Conservation (phyloP, 306 rosid species). For the Rosa multiflora region DNA sequence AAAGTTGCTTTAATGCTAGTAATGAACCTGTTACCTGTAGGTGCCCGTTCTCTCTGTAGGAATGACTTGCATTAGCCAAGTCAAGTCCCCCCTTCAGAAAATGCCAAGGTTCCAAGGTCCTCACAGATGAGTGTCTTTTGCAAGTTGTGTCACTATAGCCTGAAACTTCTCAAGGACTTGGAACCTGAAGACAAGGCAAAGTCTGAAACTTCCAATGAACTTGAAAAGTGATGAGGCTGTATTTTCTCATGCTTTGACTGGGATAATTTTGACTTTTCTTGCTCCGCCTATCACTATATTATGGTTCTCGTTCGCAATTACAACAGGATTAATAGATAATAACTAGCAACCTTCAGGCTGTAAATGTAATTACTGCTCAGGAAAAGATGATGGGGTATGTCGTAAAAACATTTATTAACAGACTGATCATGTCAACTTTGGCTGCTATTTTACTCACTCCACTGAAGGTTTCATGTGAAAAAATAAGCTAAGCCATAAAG, state of each 20-base stretch:
- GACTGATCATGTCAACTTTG: too few relatives aligned
- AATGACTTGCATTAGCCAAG: neutral
- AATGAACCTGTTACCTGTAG: neutral
- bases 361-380: neutral
- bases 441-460: too few relatives aligned
- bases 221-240: neutral
- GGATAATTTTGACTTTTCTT: neutral
- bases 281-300: neutral
- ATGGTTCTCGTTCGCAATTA: neutral
- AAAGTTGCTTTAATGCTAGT: neutral
- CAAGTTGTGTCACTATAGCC: neutral
- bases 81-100: neutral
- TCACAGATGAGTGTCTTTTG: neutral
- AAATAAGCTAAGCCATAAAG: neutral
- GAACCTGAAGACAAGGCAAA: neutral
- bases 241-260: neutral
- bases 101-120: neutral
- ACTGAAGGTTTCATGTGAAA: neutral
- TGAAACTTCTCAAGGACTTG: neutral
- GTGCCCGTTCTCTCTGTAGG: neutral
- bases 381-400: neutral
- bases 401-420: too few relatives aligned
- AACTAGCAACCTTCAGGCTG: neutral
- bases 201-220: neutral
- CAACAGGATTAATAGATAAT: neutral